phyloP scores from a whole-genome alignment of 192 early-diverging fungal genomes.

The Entomortierella chlamydospora region DNA sequence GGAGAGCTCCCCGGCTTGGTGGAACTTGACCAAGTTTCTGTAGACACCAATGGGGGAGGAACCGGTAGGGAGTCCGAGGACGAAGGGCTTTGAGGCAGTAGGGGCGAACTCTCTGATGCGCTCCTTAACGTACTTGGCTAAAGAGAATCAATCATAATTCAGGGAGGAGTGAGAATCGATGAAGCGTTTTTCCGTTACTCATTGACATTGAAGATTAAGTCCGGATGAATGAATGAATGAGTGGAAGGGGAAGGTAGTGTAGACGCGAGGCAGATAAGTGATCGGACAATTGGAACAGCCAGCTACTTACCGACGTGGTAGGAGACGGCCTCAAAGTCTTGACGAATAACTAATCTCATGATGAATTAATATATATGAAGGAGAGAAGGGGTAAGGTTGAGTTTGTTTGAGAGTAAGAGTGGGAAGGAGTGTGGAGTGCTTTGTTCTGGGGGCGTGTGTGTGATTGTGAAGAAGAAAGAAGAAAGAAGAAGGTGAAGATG shows the following conservation, averaged over 20 bases:
- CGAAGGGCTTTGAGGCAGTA: conserved; percentile 80
- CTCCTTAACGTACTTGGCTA: conserved; percentile 84
- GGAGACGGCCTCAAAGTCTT: conserved; percentile 77
- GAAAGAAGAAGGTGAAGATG: not conserved
- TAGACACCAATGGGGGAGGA: conserved; percentile 88
- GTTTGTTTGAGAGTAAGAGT: not conserved
- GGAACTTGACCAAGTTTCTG: conserved; percentile 79
- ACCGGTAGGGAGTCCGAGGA: conserved; percentile 88
- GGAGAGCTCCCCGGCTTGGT: conserved; percentile 73
- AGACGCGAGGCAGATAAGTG: not conserved
- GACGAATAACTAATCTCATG: conserved; percentile 83
- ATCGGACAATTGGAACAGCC: too few species aligned
- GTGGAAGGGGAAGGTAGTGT: not conserved
- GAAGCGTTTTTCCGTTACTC: not conserved
- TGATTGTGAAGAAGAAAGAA: conserved; percentile 5
- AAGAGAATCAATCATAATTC: not conserved
- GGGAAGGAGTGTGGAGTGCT: not conserved
- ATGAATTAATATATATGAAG: not conserved
- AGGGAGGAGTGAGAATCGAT: conserved; percentile 7
- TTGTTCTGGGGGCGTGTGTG: not conserved
- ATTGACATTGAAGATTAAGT: not conserved
- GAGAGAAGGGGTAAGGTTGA: not conserved
- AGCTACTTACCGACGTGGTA: conserved; percentile 71
- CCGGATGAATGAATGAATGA: not conserved
- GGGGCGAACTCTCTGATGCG: conserved; percentile 84